Base-by-base conservation (phyloP, 2,329 filamentous ascomycete species). In the Colletotrichum cereale region DNA sequence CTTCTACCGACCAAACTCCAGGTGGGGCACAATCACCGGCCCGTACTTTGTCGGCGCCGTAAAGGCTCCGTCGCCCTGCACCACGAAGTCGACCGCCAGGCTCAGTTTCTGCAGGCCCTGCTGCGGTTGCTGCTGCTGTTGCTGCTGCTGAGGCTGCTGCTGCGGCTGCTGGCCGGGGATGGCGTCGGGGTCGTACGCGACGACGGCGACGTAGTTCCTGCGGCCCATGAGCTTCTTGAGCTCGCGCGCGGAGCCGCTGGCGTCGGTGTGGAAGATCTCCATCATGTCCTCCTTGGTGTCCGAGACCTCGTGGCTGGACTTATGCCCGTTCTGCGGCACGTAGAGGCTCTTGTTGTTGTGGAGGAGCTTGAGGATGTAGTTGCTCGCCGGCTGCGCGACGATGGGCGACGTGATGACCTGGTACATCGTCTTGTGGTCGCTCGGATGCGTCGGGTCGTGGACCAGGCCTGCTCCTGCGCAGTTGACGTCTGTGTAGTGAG, bases 271-370 rank as follows among this genome's bases (percentile, higher is more conserved):
- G 88, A 99, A 99, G 75, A 99, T 97, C 85, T 99, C 96, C 93
- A 99, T 97, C 96, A 99, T 99, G 83, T 99, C 96, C 82, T 99
- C 96, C 82, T 99, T 98, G 57, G 96, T 99, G 80, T 99, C 96
- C 2, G 91, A 93, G 1, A 93, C 88, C 74, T 91, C 88, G 73
- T 94, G 90, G 2, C 87, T 92, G 1, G 92, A 91, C 74, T 89
- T 89, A 67, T 94, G 90, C 1, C 96, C 96, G 81, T 99, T 99
- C 66, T 89, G 87, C 0, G 96, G 96, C 66, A 99, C 88, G 81
- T 98, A 99, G 36, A 98, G 90, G 47, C 93, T 90, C 81, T 96
- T 96, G 84, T 95, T 96, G 85, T 93, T 96, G 86, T 98, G 95
- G n/a, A 99, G 90, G 78, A 99, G 89, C 81, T 97, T 97, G 76